Conservation (phyloP, 768 basidiomycete genomes). For the Kwoniella dejecticola region DNA sequence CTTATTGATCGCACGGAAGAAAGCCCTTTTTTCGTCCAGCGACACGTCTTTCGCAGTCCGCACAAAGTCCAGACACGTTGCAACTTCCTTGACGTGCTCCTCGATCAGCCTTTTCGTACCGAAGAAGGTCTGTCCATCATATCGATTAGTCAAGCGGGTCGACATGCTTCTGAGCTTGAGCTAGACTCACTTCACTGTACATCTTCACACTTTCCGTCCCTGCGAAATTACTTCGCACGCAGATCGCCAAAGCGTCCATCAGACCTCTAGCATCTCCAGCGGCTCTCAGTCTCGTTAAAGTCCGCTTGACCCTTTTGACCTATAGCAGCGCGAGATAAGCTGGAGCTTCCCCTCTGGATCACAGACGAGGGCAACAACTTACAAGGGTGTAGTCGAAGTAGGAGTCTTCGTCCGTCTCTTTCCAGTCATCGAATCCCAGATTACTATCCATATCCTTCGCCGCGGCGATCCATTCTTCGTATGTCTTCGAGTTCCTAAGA, state of each 20-base stretch:
- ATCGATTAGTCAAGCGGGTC: conserved; percentile 20
- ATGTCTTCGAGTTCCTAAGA: conserved; percentile 72
- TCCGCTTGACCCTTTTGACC: conserved; percentile 65
- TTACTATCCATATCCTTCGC: conserved; percentile 77
- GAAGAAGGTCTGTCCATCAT: conserved; percentile 71
- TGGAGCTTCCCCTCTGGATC: too few species aligned
- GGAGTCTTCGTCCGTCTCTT: conserved; percentile 75
- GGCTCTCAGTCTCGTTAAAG: conserved; percentile 69
- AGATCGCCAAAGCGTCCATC: conserved; percentile 86
- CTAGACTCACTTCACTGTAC: conserved; percentile 72
- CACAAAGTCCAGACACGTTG: conserved; percentile 72
- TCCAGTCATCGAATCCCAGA: conserved; percentile 88
- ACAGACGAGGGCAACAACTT: conserved; percentile 50
- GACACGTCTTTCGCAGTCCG: conserved; percentile 72
- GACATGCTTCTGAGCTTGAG: neutral
- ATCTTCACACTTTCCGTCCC: conserved; percentile 84
- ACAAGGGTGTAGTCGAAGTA: conserved; percentile 92
- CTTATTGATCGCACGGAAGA: conserved; percentile 85
- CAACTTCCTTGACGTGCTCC: conserved; percentile 79
- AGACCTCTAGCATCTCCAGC: conserved; percentile 81
- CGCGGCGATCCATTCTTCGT: conserved; percentile 86
- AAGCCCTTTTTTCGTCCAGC: conserved; percentile 83
- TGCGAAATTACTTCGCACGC: conserved; percentile 87
- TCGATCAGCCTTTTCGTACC: conserved; percentile 91
- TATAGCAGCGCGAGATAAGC: too few species aligned